These are phyloP conservation scores for Cryphonectria japonica DNA, from an alignment of 2,329 filamentous ascomycete species.

Conservation along the genomic window DNA sequence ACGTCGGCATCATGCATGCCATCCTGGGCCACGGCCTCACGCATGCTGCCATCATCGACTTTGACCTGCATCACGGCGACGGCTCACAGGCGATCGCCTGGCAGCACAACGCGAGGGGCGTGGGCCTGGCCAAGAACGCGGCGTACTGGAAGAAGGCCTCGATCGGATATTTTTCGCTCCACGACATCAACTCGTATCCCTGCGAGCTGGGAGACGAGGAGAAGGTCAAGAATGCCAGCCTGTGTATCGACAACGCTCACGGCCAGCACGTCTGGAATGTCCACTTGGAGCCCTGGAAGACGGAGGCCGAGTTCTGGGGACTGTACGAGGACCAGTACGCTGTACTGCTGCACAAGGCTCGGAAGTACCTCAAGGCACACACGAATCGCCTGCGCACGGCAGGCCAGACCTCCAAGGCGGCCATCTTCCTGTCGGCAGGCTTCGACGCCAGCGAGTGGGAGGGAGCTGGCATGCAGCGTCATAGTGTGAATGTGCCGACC, in stretches of 20 bases:
- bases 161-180: constrained; percentile 94
- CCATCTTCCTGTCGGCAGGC: constrained; percentile 92
- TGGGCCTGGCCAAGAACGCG: constrained; percentile 68
- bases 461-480: constrained; percentile 88
- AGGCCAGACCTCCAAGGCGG: constrained; percentile 72
- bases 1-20: constrained; percentile 92
- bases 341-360: constrained; percentile 78
- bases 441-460: constrained; percentile 99
- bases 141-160: constrained; percentile 78
- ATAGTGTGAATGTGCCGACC: constrained; percentile 93
- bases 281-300: constrained; percentile 87
- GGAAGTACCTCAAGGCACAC: constrained; percentile 74
- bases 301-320: constrained; percentile 82
- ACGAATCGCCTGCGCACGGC: constrained; percentile 65
- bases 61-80: constrained; percentile 90
- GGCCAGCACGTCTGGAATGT: constrained; percentile 96
- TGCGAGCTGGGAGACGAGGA: constrained; percentile 93
- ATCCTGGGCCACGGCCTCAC: constrained; percentile 83
- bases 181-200: constrained; percentile 98
- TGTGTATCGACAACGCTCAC: constrained; percentile 93
- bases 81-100: constrained; percentile 95
- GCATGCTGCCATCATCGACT: constrained; percentile 91
- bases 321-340: constrained; percentile 82
- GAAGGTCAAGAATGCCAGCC: constrained; percentile 90
- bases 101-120: constrained; percentile 79